Conservation (phyloP, 2,329 filamentous ascomycete species). For the Celoporthe dispersa region DNA sequence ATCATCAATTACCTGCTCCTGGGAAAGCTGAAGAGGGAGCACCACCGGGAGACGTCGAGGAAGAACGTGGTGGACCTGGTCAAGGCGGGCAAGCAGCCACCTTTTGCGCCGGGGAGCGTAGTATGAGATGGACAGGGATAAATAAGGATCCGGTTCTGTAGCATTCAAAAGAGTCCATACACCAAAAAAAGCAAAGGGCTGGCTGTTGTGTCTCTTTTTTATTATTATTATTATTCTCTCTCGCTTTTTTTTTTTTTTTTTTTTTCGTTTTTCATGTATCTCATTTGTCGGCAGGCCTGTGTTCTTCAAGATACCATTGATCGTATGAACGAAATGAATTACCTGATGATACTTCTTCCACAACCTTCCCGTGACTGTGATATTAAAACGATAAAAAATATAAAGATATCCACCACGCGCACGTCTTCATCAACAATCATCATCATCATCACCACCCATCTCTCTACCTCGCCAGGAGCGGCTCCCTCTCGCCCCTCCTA, state of each 20-base stretch:
- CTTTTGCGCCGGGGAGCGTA: conserved; percentile 36
- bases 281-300: background rate
- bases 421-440: background rate
- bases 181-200: background rate
- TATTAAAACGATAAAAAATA: no score
- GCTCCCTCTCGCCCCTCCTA: conserved; percentile 2
- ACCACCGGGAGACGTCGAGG: conserved; percentile 31
- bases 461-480: background rate
- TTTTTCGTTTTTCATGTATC: background rate
- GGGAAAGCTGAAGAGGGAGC: conserved; percentile 38
- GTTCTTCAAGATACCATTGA: conserved; percentile 12
- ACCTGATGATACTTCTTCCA: background rate
- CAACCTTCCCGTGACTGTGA: no score
- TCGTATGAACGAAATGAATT: conserved; percentile 5
- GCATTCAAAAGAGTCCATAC: no score
- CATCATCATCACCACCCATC: background rate
- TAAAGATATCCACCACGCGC: no score
- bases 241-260: background rate
- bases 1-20: conserved; percentile 40
- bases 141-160: no score
- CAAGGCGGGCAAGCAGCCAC: conserved; percentile 27
- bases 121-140: conserved; percentile 28
- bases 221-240: no score
- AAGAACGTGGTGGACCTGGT: conserved; percentile 19
- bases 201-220: background rate